A percentile compares a stretch with the other conserved stretches of the same genome.
Evolutionary conservation across 1,139 yeast species (phyloP).

Genomic region (Geotrichum histeridarum): DNA sequence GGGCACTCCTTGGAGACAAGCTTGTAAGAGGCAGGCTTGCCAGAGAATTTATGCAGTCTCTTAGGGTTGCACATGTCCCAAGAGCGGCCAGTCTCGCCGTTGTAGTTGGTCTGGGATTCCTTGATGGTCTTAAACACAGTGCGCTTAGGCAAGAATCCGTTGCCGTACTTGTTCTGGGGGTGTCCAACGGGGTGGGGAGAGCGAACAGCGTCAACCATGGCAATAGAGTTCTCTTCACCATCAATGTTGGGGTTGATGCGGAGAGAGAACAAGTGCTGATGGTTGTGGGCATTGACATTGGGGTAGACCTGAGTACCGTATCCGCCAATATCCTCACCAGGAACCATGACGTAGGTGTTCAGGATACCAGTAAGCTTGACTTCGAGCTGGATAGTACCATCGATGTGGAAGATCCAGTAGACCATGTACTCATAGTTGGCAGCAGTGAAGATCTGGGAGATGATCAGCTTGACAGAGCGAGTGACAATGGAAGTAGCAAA

Average conservation of each 20-base stretch:
- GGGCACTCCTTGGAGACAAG: conserved; percentile 75
- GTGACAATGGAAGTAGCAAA: conserved; percentile 70
- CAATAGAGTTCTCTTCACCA: conserved; percentile 72
- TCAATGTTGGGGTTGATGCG: conserved; percentile 77
- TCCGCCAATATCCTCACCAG: conserved; percentile 61
- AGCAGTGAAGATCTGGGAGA: conserved; percentile 79
- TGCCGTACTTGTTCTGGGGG: conserved; percentile 66
- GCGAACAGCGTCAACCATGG: conserved; percentile 59
- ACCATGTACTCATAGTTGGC: conserved; percentile 81
- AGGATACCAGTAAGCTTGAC: conserved; percentile 75
- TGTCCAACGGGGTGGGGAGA: conserved; percentile 60
- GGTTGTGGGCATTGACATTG: conserved; percentile 76
- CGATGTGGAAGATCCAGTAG: conserved; percentile 79
- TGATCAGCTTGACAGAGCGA: conserved; percentile 66
- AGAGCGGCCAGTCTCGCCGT: conserved; percentile 59
- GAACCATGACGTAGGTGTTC: conserved; percentile 57
- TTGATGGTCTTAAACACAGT: conserved; percentile 61
- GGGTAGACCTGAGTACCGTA: conserved; percentile 83
- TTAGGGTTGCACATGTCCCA: conserved; percentile 78
- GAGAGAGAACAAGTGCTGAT: conserved; percentile 77
- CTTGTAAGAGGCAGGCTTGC: conserved; percentile 71
- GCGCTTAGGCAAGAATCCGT: conserved; percentile 61
- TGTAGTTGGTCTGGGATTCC: conserved; percentile 61
- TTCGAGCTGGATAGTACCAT: conserved; percentile 75
- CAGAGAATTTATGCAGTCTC: conserved; percentile 60